Conservation (phyloP, 305 asterid genomes). For the Rubia peregrina region DNA sequence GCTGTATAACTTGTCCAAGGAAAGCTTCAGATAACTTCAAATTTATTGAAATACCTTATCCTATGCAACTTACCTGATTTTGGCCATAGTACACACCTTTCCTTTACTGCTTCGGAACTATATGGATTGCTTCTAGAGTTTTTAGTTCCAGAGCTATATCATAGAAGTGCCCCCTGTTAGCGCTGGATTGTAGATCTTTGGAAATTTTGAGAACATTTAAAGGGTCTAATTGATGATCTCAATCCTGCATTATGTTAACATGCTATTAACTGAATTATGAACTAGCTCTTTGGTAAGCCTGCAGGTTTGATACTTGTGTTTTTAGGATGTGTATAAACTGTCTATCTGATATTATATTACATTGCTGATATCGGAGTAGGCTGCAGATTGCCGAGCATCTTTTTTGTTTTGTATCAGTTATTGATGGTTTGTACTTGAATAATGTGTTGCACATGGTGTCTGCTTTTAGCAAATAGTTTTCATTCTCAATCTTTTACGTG, state of each 20-base stretch:
- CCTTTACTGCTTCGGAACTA: neutral
- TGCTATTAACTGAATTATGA: neutral
- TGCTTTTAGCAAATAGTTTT: neutral
- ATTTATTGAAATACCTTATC: neutral
- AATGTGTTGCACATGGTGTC: neutral
- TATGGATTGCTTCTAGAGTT: neutral
- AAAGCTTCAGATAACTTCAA: neutral
- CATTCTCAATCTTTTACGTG: neutral
- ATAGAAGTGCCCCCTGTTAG: neutral
- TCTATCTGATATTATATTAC: neutral
- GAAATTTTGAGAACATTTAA: neutral
- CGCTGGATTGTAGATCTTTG: neutral
- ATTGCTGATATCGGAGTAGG: neutral
- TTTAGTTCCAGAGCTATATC: neutral
- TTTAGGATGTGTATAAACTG: neutral
- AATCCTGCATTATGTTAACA: neutral
- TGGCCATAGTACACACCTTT: neutral
- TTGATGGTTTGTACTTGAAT: neutral
- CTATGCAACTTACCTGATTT: neutral
- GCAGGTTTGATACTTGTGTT: neutral
- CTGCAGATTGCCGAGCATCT: neutral
- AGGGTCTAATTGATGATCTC: neutral
- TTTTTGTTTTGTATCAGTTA: neutral
- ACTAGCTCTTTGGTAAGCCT: neutral
- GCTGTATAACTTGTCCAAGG: too few species aligned